Evolutionary conservation across 2,329 filamentous ascomycete species (phyloP).

Genomic region (Alternaria sp.): DNA sequence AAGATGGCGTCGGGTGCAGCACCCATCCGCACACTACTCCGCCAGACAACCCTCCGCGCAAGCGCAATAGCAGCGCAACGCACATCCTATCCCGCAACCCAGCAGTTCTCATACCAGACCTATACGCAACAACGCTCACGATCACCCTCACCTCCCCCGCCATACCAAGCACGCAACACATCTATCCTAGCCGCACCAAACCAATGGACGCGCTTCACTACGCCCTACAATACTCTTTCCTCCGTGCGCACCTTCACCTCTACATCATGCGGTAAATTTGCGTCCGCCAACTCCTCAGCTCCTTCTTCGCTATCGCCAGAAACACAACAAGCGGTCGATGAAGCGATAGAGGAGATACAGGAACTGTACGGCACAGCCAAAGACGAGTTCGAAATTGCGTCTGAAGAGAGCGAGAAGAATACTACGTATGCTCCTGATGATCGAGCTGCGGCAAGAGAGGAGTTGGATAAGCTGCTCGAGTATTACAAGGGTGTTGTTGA

Average conservation of each 20-base stretch:
- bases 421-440: slow-evolving; percentile 66
- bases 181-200: slow-evolving; percentile 35
- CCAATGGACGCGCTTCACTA: slow-evolving; percentile 48
- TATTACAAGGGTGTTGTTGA: slow-evolving; percentile 56
- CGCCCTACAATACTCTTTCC: slow-evolving; percentile 39
- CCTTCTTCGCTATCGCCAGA: slow-evolving; percentile 28
- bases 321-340: slow-evolving; percentile 36
- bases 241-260: slow-evolving; percentile 45
- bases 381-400: slow-evolving; percentile 61
- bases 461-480: slow-evolving; percentile 59
- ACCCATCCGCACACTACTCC: slow-evolving; percentile 42
- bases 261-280: slow-evolving; percentile 12
- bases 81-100: slow-evolving; percentile 30
- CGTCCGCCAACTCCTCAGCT: slow-evolving; percentile 11
- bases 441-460: slow-evolving; percentile 62
- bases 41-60: slow-evolving; percentile 38
- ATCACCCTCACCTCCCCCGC: slow-evolving; percentile 35
- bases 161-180: slow-evolving; percentile 37
- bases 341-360: slow-evolving; percentile 45
- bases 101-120: slow-evolving; percentile 28
- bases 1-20: slow-evolving; percentile 37
- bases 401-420: slow-evolving; percentile 62
- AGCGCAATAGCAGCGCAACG: slow-evolving; percentile 34
- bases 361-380: slow-evolving; percentile 52
- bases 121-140: slow-evolving; percentile 28